These are phyloP conservation scores for Crithidia thermophila DNA, from an alignment of 208 protist species.

Conservation along the genomic window DNA sequence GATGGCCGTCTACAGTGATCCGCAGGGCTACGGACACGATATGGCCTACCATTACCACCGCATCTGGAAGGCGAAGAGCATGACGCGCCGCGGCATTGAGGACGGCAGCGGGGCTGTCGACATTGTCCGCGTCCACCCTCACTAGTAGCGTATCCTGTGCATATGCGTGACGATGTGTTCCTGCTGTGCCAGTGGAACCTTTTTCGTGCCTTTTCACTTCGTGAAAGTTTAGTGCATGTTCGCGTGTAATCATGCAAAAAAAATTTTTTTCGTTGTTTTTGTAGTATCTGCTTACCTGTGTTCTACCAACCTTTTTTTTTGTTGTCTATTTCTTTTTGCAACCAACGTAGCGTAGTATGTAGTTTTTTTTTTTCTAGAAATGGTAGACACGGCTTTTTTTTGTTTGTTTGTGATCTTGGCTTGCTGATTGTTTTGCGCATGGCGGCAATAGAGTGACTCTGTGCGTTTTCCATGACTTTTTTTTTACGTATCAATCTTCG, in stretches of 20 bases:
- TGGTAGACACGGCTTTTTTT: background rate
- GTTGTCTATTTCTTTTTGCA: too few species aligned
- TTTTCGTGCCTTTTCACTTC: background rate
- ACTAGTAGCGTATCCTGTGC: slow-evolving; percentile 26
- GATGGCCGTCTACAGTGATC: slow-evolving; percentile 90
- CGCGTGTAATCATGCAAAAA: background rate
- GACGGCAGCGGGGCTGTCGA: slow-evolving; percentile 86
- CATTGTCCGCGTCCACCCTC: slow-evolving; percentile 71
- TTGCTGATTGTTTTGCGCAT: background rate
- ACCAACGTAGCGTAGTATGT: too few species aligned
- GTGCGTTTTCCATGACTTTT: background rate
- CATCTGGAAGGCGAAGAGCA: slow-evolving; percentile 89
- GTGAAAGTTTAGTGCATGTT: too few species aligned
- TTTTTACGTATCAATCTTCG: background rate
- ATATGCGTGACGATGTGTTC: background rate
- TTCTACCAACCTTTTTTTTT: background rate
- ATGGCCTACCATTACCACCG: slow-evolving; percentile 93
- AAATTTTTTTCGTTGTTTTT: background rate
- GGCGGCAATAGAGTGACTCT: too few species aligned
- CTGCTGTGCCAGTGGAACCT: background rate
- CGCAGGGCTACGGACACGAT: slow-evolving; percentile 83
- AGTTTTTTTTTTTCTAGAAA: background rate
- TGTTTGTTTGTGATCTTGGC: slow-evolving; percentile 3
- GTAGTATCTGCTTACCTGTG: slow-evolving; percentile 1
- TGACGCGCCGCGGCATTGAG: slow-evolving; percentile 72